phyloP scores from a whole-genome alignment of 176 grass and related monocot genomes.

The Avena sativa region DNA sequence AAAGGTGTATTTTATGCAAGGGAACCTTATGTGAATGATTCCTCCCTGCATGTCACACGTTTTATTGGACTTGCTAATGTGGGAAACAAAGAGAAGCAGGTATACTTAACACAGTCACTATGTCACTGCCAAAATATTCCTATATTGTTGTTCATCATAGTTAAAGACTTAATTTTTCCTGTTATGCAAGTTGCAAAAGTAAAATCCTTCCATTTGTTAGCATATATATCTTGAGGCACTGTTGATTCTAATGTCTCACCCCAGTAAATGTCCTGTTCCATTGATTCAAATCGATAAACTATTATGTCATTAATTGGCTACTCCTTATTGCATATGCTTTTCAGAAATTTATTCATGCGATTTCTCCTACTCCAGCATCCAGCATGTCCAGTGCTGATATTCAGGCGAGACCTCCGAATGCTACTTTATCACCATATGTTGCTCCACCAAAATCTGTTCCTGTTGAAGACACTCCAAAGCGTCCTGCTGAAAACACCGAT shows the following conservation, averaged over 20 bases:
- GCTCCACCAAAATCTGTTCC: constrained; percentile 48
- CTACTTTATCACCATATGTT: constrained; percentile 77
- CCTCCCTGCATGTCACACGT: constrained; percentile 75
- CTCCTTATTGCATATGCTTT: constrained; percentile 47
- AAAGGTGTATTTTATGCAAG: constrained; percentile 89
- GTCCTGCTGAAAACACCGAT: constrained; percentile 51
- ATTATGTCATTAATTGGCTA: constrained; percentile 46
- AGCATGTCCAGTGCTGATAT: constrained; percentile 81
- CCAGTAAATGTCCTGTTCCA: constrained; percentile 13
- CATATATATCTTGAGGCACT: background rate
- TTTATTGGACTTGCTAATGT: constrained; percentile 95
- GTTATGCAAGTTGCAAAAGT: background rate
- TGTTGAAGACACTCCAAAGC: constrained; percentile 66
- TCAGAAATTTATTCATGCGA: constrained; percentile 99
- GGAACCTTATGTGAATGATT: constrained; percentile 81
- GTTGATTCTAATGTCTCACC: background rate
- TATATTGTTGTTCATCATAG: background rate
- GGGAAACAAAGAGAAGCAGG: constrained; percentile 97
- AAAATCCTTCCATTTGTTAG: constrained; percentile 19
- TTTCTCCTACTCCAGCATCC: constrained; percentile 97
- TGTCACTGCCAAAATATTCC: background rate
- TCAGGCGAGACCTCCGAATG: constrained; percentile 68
- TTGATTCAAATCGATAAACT: background rate
- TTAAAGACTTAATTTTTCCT: constrained; percentile 9
- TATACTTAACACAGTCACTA: constrained; percentile 32